A percentile compares a stretch with the other conserved stretches of the same genome.
phyloP scores from a whole-genome alignment of 176 grass and related monocot genomes.

The Rhynchospora breviuscula region DNA sequence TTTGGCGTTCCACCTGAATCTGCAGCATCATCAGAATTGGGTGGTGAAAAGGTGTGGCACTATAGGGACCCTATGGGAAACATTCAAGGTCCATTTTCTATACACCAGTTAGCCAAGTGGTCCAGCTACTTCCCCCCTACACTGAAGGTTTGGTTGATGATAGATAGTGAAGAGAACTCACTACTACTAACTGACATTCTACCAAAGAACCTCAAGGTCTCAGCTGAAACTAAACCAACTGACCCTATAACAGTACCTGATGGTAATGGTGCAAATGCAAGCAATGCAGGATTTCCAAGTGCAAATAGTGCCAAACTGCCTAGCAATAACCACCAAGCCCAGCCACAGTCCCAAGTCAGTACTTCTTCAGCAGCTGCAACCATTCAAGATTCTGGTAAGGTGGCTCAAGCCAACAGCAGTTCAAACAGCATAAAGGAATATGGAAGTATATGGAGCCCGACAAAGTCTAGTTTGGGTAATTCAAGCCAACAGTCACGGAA shows the following conservation, averaged over 20 bases:
- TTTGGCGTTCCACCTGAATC: slow-evolving; percentile 32
- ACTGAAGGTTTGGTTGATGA: slow-evolving; percentile 77
- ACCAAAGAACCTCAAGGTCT: slow-evolving; percentile 43
- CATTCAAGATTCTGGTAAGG: slow-evolving; percentile 36
- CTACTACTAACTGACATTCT: slow-evolving; percentile 64
- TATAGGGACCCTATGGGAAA: slow-evolving; percentile 84
- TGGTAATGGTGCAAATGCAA: slow-evolving; percentile 14
- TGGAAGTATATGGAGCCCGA: slow-evolving; percentile 51
- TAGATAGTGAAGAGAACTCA: slow-evolving; percentile 80
- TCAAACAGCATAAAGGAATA: slow-evolving; percentile 34
- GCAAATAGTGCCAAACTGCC: slow-evolving; percentile 19
- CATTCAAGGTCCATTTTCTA: slow-evolving; percentile 84
- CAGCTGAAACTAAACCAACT: slow-evolving; percentile 26
- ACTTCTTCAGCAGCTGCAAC: slow-evolving; percentile 34
- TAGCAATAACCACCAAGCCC: slow-evolving; percentile 36
- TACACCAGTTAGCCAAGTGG: slow-evolving; percentile 82
- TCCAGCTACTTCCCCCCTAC: slow-evolving; percentile 52
- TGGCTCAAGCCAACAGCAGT: slow-evolving; percentile 5
- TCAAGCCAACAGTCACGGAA: slow-evolving; percentile 40
- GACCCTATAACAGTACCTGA: slow-evolving; percentile 16
- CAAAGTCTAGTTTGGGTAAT: slow-evolving; percentile 27
- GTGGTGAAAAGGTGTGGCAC: slow-evolving; percentile 87
- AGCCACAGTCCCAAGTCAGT: slow-evolving; percentile 24
- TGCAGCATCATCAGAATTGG: slow-evolving; percentile 34
- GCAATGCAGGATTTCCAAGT: not conserved